These are phyloP conservation scores for Fusarium cicatricum DNA, from an alignment of 2,329 filamentous ascomycete species.

Conservation along the genomic window DNA sequence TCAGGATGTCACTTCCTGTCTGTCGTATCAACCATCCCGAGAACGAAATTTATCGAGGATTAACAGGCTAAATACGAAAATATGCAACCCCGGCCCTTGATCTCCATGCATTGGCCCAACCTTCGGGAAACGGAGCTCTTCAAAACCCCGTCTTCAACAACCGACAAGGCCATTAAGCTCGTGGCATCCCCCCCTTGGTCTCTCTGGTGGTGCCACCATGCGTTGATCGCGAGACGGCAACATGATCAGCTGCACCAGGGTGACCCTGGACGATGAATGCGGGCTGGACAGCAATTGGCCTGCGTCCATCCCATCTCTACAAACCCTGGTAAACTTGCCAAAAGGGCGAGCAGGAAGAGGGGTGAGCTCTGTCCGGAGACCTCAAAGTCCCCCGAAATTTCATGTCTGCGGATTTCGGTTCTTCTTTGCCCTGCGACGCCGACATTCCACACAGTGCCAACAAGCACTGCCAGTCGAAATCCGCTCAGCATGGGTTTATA, in stretches of 20 bases:
- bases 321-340: not conserved
- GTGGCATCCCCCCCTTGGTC: conserved; percentile 3
- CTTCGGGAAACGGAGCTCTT: conserved; percentile 4
- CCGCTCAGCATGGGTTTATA: not conserved
- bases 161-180: conserved; percentile 6
- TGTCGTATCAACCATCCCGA: too few species aligned
- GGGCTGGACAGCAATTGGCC: conserved; percentile 15
- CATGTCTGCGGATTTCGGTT: conserved; percentile 24
- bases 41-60: too few species aligned
- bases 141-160: not conserved
- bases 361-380: conserved; percentile 29
- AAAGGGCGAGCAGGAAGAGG: conserved; percentile 1
- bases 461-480: not conserved
- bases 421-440: conserved; percentile 17
- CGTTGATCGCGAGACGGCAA: conserved; percentile 5
- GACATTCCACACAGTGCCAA: not conserved
- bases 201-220: conserved; percentile 4
- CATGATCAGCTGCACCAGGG: conserved; percentile 13
- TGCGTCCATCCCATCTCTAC: not conserved
- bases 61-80: too few species aligned
- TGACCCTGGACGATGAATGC: conserved; percentile 1
- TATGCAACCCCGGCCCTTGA: too few species aligned
- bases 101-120: not conserved
- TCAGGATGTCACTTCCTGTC: too few species aligned
- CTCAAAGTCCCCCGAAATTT: conserved; percentile 32